Base-by-base conservation (phyloP, 345 rosid species). In the Turnera subulata region DNA sequence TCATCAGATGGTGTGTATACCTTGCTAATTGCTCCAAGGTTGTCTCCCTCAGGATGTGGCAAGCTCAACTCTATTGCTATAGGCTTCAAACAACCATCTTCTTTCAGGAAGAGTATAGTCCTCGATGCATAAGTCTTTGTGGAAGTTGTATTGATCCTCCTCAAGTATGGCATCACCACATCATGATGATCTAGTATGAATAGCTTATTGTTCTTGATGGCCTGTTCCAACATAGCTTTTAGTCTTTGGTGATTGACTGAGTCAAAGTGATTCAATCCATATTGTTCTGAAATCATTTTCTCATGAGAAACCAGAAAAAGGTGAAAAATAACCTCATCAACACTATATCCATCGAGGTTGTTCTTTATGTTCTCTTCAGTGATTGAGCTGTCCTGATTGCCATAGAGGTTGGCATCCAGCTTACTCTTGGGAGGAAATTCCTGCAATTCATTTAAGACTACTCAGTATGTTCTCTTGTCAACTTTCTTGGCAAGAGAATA, bases 121-220 rank as follows among this genome's bases (percentile, higher is more conserved):
- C 74, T 58, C 1, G 74, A 46, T 0, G 66, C 70, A 16, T 64
- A 70, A 10, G 38, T 54, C 61, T 64, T 59, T 22, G 62, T 47
- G 18, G 61, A 20, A 8, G 65, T 49, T 0, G 7, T 39, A 61
- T 65, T 59, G 58, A 70, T 65, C 32, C 25, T 48, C 46, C 63
- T 60, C 11, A 65, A 23, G 24, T 65, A 71, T 14, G 66, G 66
- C 62, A 71, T 48, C 46, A 60, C 18, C 0, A 25, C 1, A 6
- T 71, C 75, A 44, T 71, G 75, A 42, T 71, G 70, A 25, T 65
- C 75, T 38, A 71, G 1, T 20, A 71, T 71, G 70, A 59, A 65
- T 53, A 71, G n/a, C 54, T n/a, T 60, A 44, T 55, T 64, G n/a
- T 23, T 50, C 32, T 59, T 17, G 0, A 64, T 55, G 8, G 75